Base-by-base conservation (phyloP, 495 filamentous ascomycete genomes). In the Penicillium longicatenatum region DNA sequence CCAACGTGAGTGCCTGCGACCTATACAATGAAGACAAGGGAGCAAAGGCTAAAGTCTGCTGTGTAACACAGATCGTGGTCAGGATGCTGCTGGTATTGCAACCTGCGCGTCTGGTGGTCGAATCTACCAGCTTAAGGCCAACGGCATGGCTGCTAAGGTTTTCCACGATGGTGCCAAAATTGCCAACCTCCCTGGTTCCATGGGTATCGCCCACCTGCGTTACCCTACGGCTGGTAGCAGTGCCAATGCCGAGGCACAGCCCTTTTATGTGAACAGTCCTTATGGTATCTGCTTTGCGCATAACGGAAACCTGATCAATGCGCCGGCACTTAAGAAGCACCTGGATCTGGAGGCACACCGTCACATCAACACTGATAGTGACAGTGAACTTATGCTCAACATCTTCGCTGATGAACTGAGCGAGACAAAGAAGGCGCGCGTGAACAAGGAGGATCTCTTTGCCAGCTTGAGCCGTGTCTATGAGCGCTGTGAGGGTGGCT, bases 261-360 rank as follows among this genome's bases (percentile, higher is more conserved):
- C 93, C 1, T 96, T 97, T 74, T 97, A 96, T 68, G 91, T 95
- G 68, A 96, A 96, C 76, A 88, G 86, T 52, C 93, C 92, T 4
- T 96, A 95, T 69, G 91, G 92, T 41, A 82, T 87, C 58, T 82
- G 72, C 64, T 76, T 86, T 62, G 81, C 82, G 12, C 83, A 90
- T 74, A 97, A 97, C 66, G 94, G 94, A 31, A 98, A 98, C 71
- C 80, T 98, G 43, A 93, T 97, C 78, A 98, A 98, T 69, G 89
- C 92, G n/a, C 80, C 82, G 4, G 87, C 89, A 44, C 78, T 98
- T 42, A 87, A 86, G 66, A 71, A 76, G 55, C 92, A 86, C 67
- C 83, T 98, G 39, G 94, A 98, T 64, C 77, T 88, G 60, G 91
- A 93, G 58, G 94, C 91, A 6, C 93, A 95, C 72, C 82, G 94